These are phyloP conservation scores for Vicia faba DNA, from an alignment of 306 rosid genomes.

Conservation along the genomic window DNA sequence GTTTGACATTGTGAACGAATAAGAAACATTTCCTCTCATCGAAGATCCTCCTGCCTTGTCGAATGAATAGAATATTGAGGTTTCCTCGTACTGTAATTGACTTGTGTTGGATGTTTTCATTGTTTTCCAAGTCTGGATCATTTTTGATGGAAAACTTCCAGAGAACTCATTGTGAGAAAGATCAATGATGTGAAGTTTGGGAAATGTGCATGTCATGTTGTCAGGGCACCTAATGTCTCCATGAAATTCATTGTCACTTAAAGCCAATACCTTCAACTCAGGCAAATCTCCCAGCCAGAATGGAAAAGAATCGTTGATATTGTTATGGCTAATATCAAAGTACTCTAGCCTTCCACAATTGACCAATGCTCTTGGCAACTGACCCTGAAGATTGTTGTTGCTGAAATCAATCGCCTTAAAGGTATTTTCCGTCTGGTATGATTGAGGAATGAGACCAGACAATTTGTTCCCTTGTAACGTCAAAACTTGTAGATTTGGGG, in stretches of 20 bases:
- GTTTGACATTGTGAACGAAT: no score
- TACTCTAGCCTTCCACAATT: conserved; percentile 25
- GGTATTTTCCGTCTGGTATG: not conserved
- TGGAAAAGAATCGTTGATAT: conserved; percentile 26
- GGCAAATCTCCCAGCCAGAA: conserved; percentile 25
- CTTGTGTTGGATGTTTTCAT: not conserved
- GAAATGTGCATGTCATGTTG: not conserved
- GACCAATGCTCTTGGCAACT: conserved; percentile 39
- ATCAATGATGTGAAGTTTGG: conserved; percentile 40
- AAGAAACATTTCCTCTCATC: no score
- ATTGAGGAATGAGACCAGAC: conserved; percentile 23
- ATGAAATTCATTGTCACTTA: conserved; percentile 5
- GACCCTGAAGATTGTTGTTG: conserved; percentile 42
- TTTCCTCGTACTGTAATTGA: not conserved
- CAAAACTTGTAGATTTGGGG: not conserved
- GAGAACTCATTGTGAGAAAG: conserved; percentile 35
- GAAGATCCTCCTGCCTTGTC: no score
- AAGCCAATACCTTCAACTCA: conserved; percentile 31
- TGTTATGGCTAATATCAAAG: conserved; percentile 28
- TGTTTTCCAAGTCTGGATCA: conserved; percentile 15
- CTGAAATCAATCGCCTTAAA: not conserved
- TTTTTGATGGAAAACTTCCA: conserved; percentile 16
- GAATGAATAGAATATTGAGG: no score
- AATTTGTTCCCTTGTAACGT: conserved; percentile 16
- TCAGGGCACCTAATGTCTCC: conserved; percentile 14